Base-by-base conservation (phyloP, 257 asterid species). In the Pogostemon cablin region DNA sequence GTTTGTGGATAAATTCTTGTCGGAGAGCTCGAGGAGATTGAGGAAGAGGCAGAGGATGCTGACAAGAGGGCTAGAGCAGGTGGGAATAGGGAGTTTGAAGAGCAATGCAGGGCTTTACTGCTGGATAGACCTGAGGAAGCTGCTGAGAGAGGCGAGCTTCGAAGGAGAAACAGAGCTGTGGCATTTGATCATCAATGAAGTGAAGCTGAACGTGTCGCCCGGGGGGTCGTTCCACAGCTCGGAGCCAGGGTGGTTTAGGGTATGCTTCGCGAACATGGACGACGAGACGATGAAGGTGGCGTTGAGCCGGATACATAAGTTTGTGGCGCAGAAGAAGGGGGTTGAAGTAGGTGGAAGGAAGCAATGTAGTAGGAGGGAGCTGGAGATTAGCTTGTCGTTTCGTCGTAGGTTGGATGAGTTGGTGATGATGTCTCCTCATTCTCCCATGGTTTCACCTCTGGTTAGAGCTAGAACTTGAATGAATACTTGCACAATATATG, bases 181-280 rank as follows among this genome's bases (percentile, higher is more conserved):
- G 97, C 78, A 82, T 7, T 62, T 80, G 76, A 89, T 88, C 1
- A 71, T 89, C 0, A 55, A 79, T 4, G 96, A 89, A n/a, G 96
- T 88, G 59, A 89, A 81, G 80, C 86, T 92, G 5, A 92, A 92
- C 43, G 95, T 92, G 41, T 90, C 96, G n/a, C 92, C 96, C 0
- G 98, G 96, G 2, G 84, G 72, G 0, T 82, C 96, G 4, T 92
- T 89, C 72, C 96, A 89, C 43, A 87, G 96, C 77, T 63, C 80
- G 0, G 95, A 89, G 79, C 82, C 98, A 0, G 96, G 98, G 17
- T 92, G 96, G 96, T 92, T 92, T 53, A 50, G 98, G 2, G 98
- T 90, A 1, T 92, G 96, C 77, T 88, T 85, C 6, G 98, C 95
- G 0, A 92, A 92, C 4, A 92, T 92, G 96, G 95, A 90, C 1